These are phyloP conservation scores for Apophysomyces ossiformis DNA, from an alignment of 371 early-diverging fungal species.

Conservation along the genomic window DNA sequence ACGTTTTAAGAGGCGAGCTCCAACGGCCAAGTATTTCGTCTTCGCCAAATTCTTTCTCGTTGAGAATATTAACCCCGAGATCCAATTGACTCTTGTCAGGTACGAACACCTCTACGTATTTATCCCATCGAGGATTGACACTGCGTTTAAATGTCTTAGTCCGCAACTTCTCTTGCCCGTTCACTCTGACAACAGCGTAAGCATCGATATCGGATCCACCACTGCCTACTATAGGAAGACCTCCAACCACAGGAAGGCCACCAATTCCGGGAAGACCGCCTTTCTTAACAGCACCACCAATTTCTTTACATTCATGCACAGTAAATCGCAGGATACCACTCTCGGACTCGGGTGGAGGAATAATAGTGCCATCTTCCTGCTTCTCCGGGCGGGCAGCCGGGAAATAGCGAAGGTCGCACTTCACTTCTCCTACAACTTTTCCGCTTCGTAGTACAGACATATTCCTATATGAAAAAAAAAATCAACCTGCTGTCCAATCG, in stretches of 20 bases:
- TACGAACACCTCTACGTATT: constrained; percentile 37
- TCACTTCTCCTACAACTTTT: constrained; percentile 38
- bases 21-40: constrained; percentile 29
- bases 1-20: constrained; percentile 22
- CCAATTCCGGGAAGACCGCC: constrained; percentile 25
- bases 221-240: constrained; percentile 28
- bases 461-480: background rate
- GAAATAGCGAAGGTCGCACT: constrained; percentile 36
- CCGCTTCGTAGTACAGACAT: constrained; percentile 30
- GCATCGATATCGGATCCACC: constrained; percentile 30
- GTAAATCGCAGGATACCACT: constrained; percentile 47
- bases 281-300: constrained; percentile 29
- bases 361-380: constrained; percentile 35
- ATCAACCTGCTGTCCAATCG: background rate
- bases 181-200: constrained; percentile 39
- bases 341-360: constrained; percentile 34
- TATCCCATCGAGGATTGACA: constrained; percentile 48
- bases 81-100: constrained; percentile 24
- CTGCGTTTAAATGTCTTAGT: constrained; percentile 41
- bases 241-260: constrained; percentile 26
- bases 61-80: constrained; percentile 24
- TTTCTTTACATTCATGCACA: constrained; percentile 45
- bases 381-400: constrained; percentile 35
- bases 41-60: constrained; percentile 32
- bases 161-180: constrained; percentile 33